A percentile compares a stretch with the other conserved stretches of the same genome.
Evolutionary conservation across 2,329 filamentous ascomycete genomes (phyloP).

Genomic region (Diaporthe humulicola): DNA sequence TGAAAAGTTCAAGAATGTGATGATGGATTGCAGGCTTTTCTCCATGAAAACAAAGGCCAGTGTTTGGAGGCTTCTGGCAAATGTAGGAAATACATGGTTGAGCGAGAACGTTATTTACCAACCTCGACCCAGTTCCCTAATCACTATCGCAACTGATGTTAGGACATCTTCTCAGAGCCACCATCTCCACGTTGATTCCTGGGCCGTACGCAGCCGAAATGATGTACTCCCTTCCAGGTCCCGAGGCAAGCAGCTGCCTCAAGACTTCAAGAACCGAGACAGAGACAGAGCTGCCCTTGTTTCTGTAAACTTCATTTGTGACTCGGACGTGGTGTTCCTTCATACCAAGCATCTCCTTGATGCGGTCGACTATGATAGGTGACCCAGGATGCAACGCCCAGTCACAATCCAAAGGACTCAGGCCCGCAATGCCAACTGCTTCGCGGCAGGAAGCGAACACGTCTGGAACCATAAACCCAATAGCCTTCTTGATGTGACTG

Average conservation of each 20-base stretch:
- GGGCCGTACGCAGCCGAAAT: background rate
- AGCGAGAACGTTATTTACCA: no score
- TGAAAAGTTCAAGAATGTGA: background rate
- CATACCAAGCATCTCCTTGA: background rate
- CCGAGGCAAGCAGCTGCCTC: background rate
- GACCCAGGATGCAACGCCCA: background rate
- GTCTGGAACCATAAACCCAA: background rate
- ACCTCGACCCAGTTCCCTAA: background rate
- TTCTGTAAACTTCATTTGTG: constrained; percentile 39
- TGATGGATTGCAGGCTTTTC: background rate
- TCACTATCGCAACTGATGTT: background rate
- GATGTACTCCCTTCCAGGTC: background rate
- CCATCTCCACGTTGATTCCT: background rate
- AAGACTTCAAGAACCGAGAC: background rate
- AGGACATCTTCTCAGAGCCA: background rate
- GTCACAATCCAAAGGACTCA: background rate
- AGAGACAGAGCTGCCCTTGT: constrained; percentile 38
- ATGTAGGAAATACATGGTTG: background rate
- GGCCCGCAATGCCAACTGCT: background rate
- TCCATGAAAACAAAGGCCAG: background rate
- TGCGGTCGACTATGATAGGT: background rate
- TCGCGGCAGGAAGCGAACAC: background rate
- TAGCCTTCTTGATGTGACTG: background rate
- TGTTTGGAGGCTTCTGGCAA: background rate
- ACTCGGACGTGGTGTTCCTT: background rate